Percentiles rank a stretch among this genome's conserved stretches.
Conservation (phyloP, 2,329 filamentous ascomycete species). For the Nothopassalora personata region DNA sequence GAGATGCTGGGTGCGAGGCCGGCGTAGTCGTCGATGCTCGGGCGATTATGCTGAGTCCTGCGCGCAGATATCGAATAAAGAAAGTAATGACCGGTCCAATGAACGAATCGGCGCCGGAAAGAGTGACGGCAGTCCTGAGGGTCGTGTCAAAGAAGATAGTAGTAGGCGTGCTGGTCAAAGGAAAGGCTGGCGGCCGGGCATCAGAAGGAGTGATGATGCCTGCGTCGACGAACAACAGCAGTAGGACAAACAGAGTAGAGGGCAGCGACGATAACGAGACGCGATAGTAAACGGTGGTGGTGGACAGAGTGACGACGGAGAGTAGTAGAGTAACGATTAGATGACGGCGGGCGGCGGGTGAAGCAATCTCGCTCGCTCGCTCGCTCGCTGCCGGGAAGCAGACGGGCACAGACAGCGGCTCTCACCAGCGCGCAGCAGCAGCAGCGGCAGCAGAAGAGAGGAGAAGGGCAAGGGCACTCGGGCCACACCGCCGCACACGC, state of each 20-base stretch:
- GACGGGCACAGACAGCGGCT: background rate
- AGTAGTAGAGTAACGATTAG: background rate
- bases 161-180: constrained; percentile 8
- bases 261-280: constrained; percentile 9
- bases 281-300: constrained; percentile 8
- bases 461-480: background rate
- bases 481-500: background rate
- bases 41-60: constrained; percentile 10
- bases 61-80: constrained; percentile 16
- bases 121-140: constrained; percentile 21
- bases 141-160: constrained; percentile 12
- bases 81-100: constrained; percentile 20
- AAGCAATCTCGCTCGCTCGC: background rate
- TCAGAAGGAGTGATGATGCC: constrained; percentile 32
- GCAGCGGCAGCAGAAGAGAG: background rate
- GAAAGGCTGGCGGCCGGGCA: constrained; percentile 23
- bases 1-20: background rate
- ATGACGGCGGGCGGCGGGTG: background rate
- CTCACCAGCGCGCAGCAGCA: background rate
- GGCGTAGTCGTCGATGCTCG: constrained; percentile 1
- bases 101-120: constrained; percentile 26
- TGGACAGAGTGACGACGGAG: background rate
- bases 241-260: background rate
- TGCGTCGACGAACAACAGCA: constrained; percentile 7
- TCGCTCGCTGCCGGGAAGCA: background rate